These are phyloP conservation scores for Corylus heterophylla DNA, from an alignment of 306 rosid genomes.

Conservation along the genomic window DNA sequence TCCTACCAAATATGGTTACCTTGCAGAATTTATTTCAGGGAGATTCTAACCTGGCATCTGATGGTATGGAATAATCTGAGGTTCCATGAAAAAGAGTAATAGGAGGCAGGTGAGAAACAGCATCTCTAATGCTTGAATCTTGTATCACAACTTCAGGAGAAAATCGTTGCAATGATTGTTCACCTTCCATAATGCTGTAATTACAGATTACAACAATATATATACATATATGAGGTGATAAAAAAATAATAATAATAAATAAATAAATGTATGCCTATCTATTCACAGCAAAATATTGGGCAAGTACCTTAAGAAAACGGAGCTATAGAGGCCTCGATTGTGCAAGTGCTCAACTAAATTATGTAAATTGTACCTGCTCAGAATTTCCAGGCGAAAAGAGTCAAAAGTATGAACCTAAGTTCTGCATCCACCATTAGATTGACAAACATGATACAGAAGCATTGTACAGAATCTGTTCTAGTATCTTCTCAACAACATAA, in stretches of 20 bases:
- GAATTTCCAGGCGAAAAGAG: slow-evolving; percentile 25
- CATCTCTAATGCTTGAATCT: slow-evolving; percentile 54
- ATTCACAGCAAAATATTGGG: slow-evolving; percentile 14
- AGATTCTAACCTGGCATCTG: slow-evolving; percentile 73
- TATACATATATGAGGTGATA: background rate
- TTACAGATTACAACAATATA: background rate
- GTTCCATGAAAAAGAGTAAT: slow-evolving; percentile 82
- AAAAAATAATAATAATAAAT: background rate
- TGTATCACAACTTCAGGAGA: slow-evolving; percentile 75
- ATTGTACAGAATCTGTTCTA: slow-evolving; percentile 2
- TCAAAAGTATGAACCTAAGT: slow-evolving; percentile 20
- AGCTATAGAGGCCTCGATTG: slow-evolving; percentile 81
- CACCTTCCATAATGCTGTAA: slow-evolving; percentile 94
- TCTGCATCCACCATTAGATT: slow-evolving; percentile 24
- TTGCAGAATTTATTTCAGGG: slow-evolving; percentile 1
- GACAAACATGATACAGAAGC: slow-evolving; percentile 23
- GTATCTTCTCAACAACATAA: slow-evolving; percentile 16
- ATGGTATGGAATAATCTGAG: slow-evolving; percentile 83
- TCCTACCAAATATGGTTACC: background rate
- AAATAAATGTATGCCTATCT: background rate
- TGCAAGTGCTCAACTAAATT: slow-evolving; percentile 82
- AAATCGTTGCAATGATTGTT: slow-evolving; percentile 58
- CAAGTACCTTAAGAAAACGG: slow-evolving; percentile 75
- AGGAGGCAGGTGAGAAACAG: slow-evolving; percentile 65
- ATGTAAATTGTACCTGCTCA: slow-evolving; percentile 71